phyloP scores from a whole-genome alignment of 768 basidiomycete species.

The Mrakia frigida region DNA sequence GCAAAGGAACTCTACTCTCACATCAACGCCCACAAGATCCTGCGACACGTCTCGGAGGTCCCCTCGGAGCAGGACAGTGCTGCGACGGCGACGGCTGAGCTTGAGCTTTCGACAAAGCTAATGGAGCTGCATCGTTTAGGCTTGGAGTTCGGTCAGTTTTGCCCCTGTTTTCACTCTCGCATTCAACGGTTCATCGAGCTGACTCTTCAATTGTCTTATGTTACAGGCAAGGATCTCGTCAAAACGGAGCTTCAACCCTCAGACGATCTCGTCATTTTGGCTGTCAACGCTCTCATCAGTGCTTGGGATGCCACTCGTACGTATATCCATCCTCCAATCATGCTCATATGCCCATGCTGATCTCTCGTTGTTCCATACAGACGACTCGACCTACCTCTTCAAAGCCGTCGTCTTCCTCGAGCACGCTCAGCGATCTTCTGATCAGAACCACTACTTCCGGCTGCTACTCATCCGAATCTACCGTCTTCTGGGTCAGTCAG shows the following conservation, averaged over 20 bases:
- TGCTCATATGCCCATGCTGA: too few species aligned
- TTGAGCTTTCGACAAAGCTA: slow-evolving; percentile 52
- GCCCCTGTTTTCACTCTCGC: too few species aligned
- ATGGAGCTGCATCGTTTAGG: slow-evolving; percentile 61
- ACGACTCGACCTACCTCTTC: slow-evolving; percentile 57
- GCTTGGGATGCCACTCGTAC: slow-evolving; percentile 37
- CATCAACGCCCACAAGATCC: slow-evolving; percentile 70
- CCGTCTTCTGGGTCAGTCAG: slow-evolving; percentile 65
- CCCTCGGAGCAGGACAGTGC: background rate
- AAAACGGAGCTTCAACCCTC: slow-evolving; percentile 77
- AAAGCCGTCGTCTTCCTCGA: slow-evolving; percentile 65
- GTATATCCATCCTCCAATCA: slow-evolving; percentile 7
- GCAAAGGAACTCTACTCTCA: slow-evolving; percentile 57
- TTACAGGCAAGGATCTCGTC: slow-evolving; percentile 54
- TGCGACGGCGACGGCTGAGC: slow-evolving; percentile 52
- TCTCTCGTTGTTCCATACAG: slow-evolving; percentile 43
- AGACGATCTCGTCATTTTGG: slow-evolving; percentile 75
- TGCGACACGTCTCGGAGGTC: slow-evolving; percentile 55
- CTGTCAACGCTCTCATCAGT: slow-evolving; percentile 59
- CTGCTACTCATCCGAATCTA: slow-evolving; percentile 74
- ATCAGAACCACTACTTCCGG: slow-evolving; percentile 71
- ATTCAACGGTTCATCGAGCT: background rate
- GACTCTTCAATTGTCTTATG: background rate
- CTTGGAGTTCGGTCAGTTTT: slow-evolving; percentile 53
- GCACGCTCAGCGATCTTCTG: slow-evolving; percentile 64